phyloP scores from a whole-genome alignment of 2,329 filamentous ascomycete genomes.

The Exophiala bonariae region DNA sequence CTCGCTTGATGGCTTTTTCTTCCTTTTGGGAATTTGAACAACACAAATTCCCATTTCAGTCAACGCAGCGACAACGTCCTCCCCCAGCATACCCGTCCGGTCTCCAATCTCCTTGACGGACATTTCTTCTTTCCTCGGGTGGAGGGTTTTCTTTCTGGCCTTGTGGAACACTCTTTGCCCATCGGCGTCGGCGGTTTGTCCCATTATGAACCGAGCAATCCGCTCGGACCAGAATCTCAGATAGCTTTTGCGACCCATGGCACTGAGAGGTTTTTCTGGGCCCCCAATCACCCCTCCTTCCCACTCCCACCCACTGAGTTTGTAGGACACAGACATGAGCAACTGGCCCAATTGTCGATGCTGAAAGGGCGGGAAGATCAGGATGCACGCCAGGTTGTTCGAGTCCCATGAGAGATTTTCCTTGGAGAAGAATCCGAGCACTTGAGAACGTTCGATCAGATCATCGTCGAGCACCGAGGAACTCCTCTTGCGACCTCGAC shows the following conservation, averaged over 20 bases:
- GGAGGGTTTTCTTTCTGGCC: slow-evolving; percentile 36
- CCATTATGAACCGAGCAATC: slow-evolving; percentile 65
- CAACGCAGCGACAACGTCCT: slow-evolving; percentile 78
- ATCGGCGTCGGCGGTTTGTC: slow-evolving; percentile 30
- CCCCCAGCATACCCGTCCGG: slow-evolving; percentile 78
- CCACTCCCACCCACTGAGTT: slow-evolving; percentile 76
- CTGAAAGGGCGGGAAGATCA: slow-evolving; percentile 95
- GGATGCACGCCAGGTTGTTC: slow-evolving; percentile 94
- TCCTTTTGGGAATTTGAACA: slow-evolving; percentile 40
- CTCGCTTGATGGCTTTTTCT: slow-evolving; percentile 48
- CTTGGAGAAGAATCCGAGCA: slow-evolving; percentile 97
- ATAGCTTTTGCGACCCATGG: slow-evolving; percentile 81
- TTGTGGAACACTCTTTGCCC: slow-evolving; percentile 33
- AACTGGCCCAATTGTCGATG: slow-evolving; percentile 83
- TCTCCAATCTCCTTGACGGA: slow-evolving; percentile 71
- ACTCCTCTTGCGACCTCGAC: slow-evolving; percentile 21
- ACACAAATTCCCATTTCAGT: slow-evolving; percentile 76
- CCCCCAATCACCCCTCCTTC: slow-evolving; percentile 72
- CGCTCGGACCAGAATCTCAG: slow-evolving; percentile 82
- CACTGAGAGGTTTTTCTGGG: slow-evolving; percentile 89
- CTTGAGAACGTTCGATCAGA: slow-evolving; percentile 45
- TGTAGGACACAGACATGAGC: slow-evolving; percentile 91
- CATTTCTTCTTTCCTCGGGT: slow-evolving; percentile 46
- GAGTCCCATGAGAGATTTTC: slow-evolving; percentile 99
- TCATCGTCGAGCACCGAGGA: slow-evolving; percentile 31